A percentile compares a stretch with the other conserved stretches of the same genome.
phyloP scores from a whole-genome alignment of 768 basidiomycete genomes.

The Amanita thiersii region DNA sequence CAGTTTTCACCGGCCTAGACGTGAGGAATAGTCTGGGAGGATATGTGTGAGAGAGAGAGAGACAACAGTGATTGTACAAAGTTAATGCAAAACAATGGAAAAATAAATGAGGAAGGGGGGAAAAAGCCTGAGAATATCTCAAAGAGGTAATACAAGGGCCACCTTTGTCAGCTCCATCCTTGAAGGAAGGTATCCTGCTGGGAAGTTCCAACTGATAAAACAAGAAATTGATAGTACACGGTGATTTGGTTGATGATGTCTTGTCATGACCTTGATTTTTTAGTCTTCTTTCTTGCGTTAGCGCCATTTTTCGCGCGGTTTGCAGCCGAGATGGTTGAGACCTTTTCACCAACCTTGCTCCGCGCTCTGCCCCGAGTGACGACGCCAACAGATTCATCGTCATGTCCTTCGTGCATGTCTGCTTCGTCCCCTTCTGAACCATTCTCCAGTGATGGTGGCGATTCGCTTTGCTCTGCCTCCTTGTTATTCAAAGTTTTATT shows the following conservation, averaged over 20 bases:
- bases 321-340: not conserved
- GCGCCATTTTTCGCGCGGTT: not conserved
- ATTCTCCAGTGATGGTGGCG: constrained; percentile 3
- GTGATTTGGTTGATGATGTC: not conserved
- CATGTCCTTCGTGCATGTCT: constrained; percentile 11
- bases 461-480: constrained; percentile 1
- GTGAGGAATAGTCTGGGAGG: not conserved
- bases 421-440: constrained; percentile 8
- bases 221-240: constrained; percentile 5
- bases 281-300: constrained; percentile 2
- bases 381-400: constrained; percentile 20
- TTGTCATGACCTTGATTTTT: constrained; percentile 5
- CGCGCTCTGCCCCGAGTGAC: constrained; percentile 28
- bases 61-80: constrained; percentile 8
- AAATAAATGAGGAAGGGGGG: not conserved
- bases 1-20: constrained; percentile 2
- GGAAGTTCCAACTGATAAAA: not conserved
- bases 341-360: constrained; percentile 1
- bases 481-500: constrained; percentile 6
- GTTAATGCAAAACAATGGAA: constrained; percentile 1
- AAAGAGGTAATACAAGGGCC: constrained; percentile 7
- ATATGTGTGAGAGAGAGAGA: not conserved
- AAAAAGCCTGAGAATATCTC: not conserved
- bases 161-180: constrained; percentile 1
- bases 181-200: constrained; percentile 5